phyloP scores from a whole-genome alignment of 2,329 filamentous ascomycete genomes.

The Escovopsis sp. region DNA sequence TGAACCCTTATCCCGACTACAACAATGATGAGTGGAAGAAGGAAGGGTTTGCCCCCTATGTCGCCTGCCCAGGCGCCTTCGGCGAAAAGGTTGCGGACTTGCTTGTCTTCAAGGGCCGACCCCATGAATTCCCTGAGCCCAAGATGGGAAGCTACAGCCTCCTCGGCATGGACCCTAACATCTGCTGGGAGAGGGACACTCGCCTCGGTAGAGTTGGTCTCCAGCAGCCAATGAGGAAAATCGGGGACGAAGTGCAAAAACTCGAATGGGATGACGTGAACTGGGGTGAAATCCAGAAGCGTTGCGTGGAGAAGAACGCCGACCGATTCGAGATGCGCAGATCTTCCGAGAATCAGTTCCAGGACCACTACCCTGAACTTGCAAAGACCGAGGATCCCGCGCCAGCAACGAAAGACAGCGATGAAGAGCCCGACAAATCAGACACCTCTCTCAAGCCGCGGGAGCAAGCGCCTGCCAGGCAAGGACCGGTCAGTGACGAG shows the following conservation, averaged over 20 bases:
- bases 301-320: conserved; percentile 51
- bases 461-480: neutral
- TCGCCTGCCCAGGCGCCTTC: conserved; percentile 50
- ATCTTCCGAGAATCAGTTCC: conserved; percentile 27
- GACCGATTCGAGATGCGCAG: conserved; percentile 41
- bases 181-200: conserved; percentile 55
- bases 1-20: conserved; percentile 60
- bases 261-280: conserved; percentile 49
- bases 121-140: conserved; percentile 42
- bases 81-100: conserved; percentile 47
- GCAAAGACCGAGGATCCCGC: conserved; percentile 2
- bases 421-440: neutral
- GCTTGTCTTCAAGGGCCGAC: conserved; percentile 47
- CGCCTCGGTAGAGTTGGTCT: conserved; percentile 55
- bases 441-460: neutral
- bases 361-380: conserved; percentile 27
- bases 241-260: conserved; percentile 19
- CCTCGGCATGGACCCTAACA: conserved; percentile 44
- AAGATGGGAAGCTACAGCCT: conserved; percentile 48
- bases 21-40: conserved; percentile 46
- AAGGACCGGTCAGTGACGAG: conserved; percentile 2
- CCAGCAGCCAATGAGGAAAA: conserved; percentile 31
- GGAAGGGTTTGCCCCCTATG: conserved; percentile 40
- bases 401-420: neutral
- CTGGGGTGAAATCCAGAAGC: conserved; percentile 57